These are phyloP conservation scores for Lichtheimia ornata DNA, from an alignment of 371 early-diverging fungal species.

Conservation along the genomic window DNA sequence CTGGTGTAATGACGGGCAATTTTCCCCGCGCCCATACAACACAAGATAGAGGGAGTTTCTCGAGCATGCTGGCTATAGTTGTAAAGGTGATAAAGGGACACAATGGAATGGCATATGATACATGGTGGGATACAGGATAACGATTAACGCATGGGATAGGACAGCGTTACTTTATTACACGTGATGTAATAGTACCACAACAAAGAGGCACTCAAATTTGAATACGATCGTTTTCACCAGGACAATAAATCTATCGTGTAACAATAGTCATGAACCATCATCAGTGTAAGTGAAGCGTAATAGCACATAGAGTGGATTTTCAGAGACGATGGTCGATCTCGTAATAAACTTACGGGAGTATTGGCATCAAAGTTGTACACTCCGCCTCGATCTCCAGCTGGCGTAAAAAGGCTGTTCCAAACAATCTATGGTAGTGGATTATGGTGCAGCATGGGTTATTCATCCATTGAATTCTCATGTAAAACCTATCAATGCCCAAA, in stretches of 20 bases:
- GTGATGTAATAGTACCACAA: neutral
- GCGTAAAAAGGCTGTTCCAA: constrained; percentile 1
- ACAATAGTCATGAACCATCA: neutral
- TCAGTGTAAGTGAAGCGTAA: neutral
- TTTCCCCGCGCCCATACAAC: too few relatives aligned
- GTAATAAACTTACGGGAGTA: neutral
- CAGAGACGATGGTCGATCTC: neutral
- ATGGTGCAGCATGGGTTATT: neutral
- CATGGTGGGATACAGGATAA: neutral
- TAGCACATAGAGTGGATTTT: neutral
- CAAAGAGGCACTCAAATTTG: neutral
- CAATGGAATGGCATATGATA: neutral
- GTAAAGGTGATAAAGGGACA: neutral
- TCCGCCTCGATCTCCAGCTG: neutral
- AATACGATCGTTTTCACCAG: constrained; percentile 10
- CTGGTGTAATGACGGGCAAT: too few relatives aligned
- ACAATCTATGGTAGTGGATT: neutral
- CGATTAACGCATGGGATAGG: neutral
- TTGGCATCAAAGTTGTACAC: neutral
- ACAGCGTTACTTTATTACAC: neutral
- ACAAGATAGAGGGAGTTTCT: too few relatives aligned
- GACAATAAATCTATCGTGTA: constrained; percentile 12
- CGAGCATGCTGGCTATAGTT: neutral
- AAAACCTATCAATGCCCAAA: neutral
- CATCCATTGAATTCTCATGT: neutral